Evolutionary conservation across 495 filamentous ascomycete species (phyloP), one percentile per base, ranked within the genome.

Genomic region (Trichoderma orchidacearum): DNA sequence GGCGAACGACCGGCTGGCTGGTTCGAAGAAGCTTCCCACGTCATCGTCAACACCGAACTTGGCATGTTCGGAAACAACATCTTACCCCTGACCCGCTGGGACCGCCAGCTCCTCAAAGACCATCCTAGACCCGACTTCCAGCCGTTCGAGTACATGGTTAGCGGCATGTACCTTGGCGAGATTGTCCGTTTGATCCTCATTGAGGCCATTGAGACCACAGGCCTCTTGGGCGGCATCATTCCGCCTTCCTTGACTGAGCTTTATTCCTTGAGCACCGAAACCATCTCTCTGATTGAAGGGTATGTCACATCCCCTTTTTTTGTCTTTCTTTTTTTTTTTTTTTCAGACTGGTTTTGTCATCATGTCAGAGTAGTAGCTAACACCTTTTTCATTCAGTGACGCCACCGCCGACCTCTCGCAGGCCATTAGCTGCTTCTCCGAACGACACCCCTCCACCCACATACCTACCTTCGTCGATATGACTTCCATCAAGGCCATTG

Each of bases 121-220:
- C 85, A 87, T 63, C 76, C 84, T 13, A 78, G 81, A 4, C 89
- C 89, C 0, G 85, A 86, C 0, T 95, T 93, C 60, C 89, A 93
- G 61, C 89, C 89, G 0, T 77, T 92, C 29, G 89, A 95, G 67
- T 86, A 92, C 59, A 79, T 91, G 70, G 84, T 88, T 5, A 83
- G 85, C 59, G 89, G 89, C 5, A 83, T 83, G 34, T 95, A 95
- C 64, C 78, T 95, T 4, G 89, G 89, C 23, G 89, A 95, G 73
- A 76, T 95, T 5, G 82, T 84, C 54, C 80, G 89, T 3, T 65
- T 87, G 5, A 80, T 83, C 3, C 72, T 89, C 45, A 69, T 85
- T 30, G 87, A 91, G 29, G 83, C 80, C 0, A 73, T 84, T 48
- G 59, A 75, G 21, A 73, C 70, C 4, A 72, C 75, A 0, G 75